Evolutionary conservation across 208 protist genomes (phyloP).

Genomic region (Trichomonas vaginalis): DNA sequence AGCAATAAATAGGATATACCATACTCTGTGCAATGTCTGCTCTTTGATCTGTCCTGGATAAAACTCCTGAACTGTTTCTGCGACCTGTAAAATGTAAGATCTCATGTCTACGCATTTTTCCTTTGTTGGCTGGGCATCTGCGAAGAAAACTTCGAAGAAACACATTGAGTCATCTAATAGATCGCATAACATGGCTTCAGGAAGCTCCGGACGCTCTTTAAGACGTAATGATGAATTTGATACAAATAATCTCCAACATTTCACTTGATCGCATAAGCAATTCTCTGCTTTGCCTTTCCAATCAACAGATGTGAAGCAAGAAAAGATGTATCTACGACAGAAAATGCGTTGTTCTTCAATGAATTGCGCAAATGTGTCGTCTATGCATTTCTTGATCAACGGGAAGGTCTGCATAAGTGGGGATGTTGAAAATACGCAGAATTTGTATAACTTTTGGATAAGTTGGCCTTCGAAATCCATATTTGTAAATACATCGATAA

Average conservation of each 20-base stretch:
- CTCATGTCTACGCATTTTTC: not conserved
- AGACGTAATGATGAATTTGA: not conserved
- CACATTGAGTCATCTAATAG: not conserved
- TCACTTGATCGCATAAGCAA: no score
- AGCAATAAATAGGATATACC: not conserved
- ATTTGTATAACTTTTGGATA: not conserved
- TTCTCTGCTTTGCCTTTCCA: not conserved
- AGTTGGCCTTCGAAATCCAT: not conserved
- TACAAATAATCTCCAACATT: not conserved
- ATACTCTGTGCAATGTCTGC: not conserved
- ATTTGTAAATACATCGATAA: not conserved
- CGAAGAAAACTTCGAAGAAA: not conserved
- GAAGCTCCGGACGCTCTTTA: not conserved
- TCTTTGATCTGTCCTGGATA: not conserved
- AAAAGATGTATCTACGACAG: not conserved
- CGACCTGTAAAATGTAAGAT: not conserved
- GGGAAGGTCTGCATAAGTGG: not conserved
- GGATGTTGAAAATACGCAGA: not conserved
- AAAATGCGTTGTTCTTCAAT: not conserved
- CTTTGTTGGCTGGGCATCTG: not conserved
- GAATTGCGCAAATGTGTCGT: not conserved
- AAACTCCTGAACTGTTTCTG: not conserved
- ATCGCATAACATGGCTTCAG: not conserved
- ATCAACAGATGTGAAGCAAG: not conserved
- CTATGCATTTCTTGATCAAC: not conserved